Evolutionary conservation across 2,329 filamentous ascomycete genomes (phyloP), one percentile per base, ranked within the genome.

Genomic region (Diaporthe capsici): DNA sequence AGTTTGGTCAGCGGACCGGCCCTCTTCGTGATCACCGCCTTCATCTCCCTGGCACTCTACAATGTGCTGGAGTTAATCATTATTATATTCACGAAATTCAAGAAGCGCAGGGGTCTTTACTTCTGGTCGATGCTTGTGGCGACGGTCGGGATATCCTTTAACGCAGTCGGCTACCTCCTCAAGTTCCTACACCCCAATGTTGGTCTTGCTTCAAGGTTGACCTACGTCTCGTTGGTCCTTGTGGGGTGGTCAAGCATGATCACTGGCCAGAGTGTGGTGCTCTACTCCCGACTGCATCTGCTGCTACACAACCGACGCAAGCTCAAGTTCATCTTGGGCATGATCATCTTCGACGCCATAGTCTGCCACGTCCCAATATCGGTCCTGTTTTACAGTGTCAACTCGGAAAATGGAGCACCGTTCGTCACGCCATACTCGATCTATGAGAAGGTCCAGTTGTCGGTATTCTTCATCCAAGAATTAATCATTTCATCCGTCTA

Each of bases 241-340:
- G 82, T 88, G 65, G 89, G 89, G 1, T 90, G 89, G 89, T 88
- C 85, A 79, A 79, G 82, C 5, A 90, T 91, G 88, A 84, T 90
- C 0, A 89, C 88, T n/a, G 89, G 89, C 0, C 88, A 90, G 78
- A 87, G 87, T 1, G 78, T 90, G 31, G 89, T 91, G 12, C 83
- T 91, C 4, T 91, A 88, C 81, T 90, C 88, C 3, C 86, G 89
- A 31, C 84, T 91, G 3, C 88, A 90, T 78, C 84, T 91, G 3
- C 85, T 91, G 12, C 82, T 88, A 3, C 86, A 85, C 10, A 87
- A 88, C 57, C 84, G 85, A 10, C 80, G 82, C 31, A 81, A 87
- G 22, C 82, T 90, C 1, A 84, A 83, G 6, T 85, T 83, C 31
- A 86, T 89, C 0, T 83, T 89, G 5, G 84, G 79, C 73, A 88